Conservation (phyloP, 169 alveolate genomes). For the Toxoplasma gondii region DNA sequence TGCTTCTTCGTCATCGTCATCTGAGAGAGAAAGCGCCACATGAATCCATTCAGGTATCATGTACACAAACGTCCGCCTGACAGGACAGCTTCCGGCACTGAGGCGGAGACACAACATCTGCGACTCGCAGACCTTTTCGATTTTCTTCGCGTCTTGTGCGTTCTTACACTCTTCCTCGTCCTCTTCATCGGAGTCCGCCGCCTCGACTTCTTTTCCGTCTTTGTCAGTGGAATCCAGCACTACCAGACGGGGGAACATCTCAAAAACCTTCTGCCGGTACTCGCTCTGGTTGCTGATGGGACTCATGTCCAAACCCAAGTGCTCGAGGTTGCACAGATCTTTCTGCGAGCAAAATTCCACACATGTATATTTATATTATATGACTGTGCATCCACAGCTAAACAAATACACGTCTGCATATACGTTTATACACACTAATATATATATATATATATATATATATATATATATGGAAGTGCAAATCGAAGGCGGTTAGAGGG, state of each 20-base stretch:
- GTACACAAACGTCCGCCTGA: background rate
- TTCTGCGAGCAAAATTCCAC: constrained; percentile 34
- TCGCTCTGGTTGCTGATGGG: constrained; percentile 84
- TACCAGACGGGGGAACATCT: constrained; percentile 81
- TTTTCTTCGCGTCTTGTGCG: background rate
- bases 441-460: too few species aligned
- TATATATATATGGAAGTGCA: background rate
- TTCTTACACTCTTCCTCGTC: constrained; percentile 81
- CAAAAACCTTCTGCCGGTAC: constrained; percentile 85
- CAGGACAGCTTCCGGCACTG: too few species aligned
- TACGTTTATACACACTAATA: background rate
- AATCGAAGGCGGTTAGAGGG: too few species aligned
- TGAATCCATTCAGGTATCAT: background rate
- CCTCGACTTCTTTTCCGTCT: constrained; percentile 82
- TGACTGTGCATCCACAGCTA: background rate
- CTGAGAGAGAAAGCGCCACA: background rate
- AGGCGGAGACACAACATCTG: too few species aligned
- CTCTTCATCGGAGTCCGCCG: constrained; percentile 86
- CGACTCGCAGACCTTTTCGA: too few species aligned
- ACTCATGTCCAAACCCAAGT: constrained; percentile 87
- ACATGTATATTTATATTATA: too few species aligned
- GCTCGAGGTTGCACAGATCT: constrained; percentile 76
- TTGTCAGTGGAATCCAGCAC: constrained; percentile 86
- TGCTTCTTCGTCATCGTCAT: constrained; percentile 30
- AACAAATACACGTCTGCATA: background rate